Conservation (phyloP, 495 filamentous ascomycete genomes). For the Penicillium ochrochloron region DNA sequence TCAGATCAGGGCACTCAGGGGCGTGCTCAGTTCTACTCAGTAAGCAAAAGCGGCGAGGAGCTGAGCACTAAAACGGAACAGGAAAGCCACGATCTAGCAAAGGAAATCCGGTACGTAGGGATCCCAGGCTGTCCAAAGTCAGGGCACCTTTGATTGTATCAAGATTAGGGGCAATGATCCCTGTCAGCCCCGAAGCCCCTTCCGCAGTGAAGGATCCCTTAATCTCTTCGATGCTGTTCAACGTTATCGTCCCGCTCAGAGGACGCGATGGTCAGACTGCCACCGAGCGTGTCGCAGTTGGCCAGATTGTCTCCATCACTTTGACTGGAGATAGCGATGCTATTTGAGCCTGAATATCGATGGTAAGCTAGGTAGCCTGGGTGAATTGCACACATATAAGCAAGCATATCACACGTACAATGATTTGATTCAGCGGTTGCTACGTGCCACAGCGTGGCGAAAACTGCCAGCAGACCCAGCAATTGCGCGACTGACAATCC, state of each 20-base stretch:
- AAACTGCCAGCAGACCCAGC: background rate
- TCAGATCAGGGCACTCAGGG: too few species aligned
- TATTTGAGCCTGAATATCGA: slow-evolving; percentile 29
- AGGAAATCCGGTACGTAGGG: slow-evolving; percentile 6
- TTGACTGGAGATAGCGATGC: slow-evolving; percentile 36
- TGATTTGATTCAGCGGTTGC: background rate
- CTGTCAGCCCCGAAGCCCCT: slow-evolving; percentile 23
- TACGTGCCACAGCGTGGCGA: slow-evolving; percentile 10
- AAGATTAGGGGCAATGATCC: slow-evolving; percentile 28
- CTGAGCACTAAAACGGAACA: too few species aligned
- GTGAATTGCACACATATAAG: background rate
- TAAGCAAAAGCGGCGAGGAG: too few species aligned
- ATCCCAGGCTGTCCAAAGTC: slow-evolving; percentile 28
- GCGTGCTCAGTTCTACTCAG: too few species aligned
- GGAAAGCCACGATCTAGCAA: too few species aligned
- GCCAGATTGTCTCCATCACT: slow-evolving; percentile 32
- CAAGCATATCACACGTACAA: background rate
- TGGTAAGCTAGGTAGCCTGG: background rate
- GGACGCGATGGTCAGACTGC: slow-evolving; percentile 33
- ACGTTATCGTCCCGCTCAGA: slow-evolving; percentile 31
- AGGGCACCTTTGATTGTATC: slow-evolving; percentile 31
- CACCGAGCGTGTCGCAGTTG: slow-evolving; percentile 33
- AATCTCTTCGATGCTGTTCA: slow-evolving; percentile 34
- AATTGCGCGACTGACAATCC: background rate
- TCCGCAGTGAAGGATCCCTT: slow-evolving; percentile 32